Evolutionary conservation across 1,284 basidiomycete species (phyloP).

Genomic region (Fomitopsis pinicola): DNA sequence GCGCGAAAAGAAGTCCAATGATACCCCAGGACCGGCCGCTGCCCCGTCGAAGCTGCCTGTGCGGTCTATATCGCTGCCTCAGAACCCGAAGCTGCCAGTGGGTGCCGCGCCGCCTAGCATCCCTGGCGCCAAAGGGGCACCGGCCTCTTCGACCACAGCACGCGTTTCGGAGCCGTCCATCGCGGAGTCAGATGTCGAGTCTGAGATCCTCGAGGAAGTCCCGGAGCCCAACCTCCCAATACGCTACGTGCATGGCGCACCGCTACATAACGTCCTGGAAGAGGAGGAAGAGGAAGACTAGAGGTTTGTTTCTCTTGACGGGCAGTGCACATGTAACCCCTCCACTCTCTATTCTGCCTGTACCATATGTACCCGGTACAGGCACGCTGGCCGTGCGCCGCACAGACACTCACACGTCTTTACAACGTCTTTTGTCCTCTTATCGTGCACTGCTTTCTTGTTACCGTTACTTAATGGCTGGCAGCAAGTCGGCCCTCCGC

Average conservation of each 20-base stretch:
- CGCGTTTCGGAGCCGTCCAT: constrained; percentile 19
- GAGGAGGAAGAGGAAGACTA: constrained; percentile 60
- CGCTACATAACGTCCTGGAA: constrained; percentile 81
- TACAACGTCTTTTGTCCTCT: background rate
- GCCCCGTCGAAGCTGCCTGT: constrained; percentile 35
- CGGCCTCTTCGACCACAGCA: constrained; percentile 14
- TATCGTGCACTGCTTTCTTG: constrained; percentile 5
- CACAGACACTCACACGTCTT: constrained; percentile 2
- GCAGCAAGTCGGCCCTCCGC: background rate
- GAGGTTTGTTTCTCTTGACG: background rate
- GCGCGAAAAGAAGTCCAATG: constrained; percentile 40
- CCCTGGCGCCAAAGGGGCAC: background rate
- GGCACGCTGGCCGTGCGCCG: background rate
- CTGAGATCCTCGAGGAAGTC: constrained; percentile 20
- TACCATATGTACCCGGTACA: constrained; percentile 2
- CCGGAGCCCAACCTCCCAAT: constrained; percentile 40
- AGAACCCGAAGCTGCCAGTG: background rate
- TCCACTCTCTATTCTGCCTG: background rate
- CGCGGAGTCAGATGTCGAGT: constrained; percentile 17
- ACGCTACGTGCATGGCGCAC: constrained; percentile 82
- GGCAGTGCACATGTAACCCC: background rate
- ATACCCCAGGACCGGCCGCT: constrained; percentile 11
- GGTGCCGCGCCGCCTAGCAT: background rate
- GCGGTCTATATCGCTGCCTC: constrained; percentile 21
- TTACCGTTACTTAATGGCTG: background rate